These are phyloP conservation scores for Globisporangium emineosum DNA, from an alignment of 352 stramenopile species.

Conservation along the genomic window DNA sequence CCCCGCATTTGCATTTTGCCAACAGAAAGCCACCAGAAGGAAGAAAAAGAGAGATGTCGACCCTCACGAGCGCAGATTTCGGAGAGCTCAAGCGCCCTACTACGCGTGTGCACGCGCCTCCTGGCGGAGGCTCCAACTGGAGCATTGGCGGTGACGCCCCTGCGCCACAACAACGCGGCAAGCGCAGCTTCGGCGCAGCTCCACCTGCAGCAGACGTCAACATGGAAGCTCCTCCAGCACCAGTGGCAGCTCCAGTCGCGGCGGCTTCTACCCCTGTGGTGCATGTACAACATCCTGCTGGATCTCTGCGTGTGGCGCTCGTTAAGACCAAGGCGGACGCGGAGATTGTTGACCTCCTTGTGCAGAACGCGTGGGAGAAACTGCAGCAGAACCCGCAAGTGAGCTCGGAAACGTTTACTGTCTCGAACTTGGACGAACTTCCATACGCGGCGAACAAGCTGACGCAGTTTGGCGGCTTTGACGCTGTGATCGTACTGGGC, in stretches of 20 bases:
- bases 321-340: constrained; percentile 76
- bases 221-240: constrained; percentile 10
- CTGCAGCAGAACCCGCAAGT: constrained; percentile 31
- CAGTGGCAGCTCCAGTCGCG: constrained; percentile 23
- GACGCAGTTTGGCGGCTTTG: constrained; percentile 57
- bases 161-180: constrained; percentile 22
- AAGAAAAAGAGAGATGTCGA: constrained; percentile 50
- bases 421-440: constrained; percentile 66
- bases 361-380: constrained; percentile 65
- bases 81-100: constrained; percentile 80
- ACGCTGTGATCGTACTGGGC: constrained; percentile 74
- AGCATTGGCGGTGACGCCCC: constrained; percentile 53
- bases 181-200: constrained; percentile 14
- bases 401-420: constrained; percentile 60
- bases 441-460: constrained; percentile 86
- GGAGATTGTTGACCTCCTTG: constrained; percentile 63
- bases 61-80: constrained; percentile 80
- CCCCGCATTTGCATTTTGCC: not conserved
- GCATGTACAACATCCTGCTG: constrained; percentile 5
- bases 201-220: constrained; percentile 28
- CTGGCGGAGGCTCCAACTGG: constrained; percentile 77
- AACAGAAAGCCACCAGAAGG: constrained; percentile 2
- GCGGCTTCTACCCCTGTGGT: constrained; percentile 12
- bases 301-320: constrained; percentile 50
- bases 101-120: constrained; percentile 77